Conservation (phyloP, 2,329 filamentous ascomycete species). For the Talaromyces rugulosus region DNA sequence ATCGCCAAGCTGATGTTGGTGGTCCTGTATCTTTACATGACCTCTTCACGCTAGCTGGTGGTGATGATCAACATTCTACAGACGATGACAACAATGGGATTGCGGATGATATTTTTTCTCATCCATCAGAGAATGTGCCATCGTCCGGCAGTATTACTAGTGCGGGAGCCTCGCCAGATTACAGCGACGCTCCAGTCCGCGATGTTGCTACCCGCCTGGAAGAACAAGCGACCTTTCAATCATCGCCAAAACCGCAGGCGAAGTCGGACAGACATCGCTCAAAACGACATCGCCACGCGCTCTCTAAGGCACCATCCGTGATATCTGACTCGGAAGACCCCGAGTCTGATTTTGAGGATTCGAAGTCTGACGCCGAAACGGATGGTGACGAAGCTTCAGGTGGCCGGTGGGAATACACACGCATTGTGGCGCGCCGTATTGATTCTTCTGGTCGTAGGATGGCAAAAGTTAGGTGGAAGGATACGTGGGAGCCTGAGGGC, state of each 20-base stretch:
- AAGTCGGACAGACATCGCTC: not conserved
- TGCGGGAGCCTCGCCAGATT: not conserved
- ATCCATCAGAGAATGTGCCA: not conserved
- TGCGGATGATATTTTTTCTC: not conserved
- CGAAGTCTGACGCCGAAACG: no score
- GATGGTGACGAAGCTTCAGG: no score
- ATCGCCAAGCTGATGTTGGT: not conserved
- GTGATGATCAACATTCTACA: not conserved
- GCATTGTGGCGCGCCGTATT: no score
- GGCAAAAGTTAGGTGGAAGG: not conserved
- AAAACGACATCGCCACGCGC: not conserved
- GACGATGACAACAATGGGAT: not conserved
- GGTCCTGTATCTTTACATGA: not conserved
- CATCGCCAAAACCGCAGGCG: not conserved
- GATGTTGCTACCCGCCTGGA: not conserved
- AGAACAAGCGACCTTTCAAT: not conserved
- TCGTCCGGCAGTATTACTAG: not conserved
- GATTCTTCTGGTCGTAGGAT: no score
- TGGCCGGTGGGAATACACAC: no score
- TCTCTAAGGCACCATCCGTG: not conserved
- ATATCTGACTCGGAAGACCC: no score
- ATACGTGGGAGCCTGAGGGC: conserved; percentile 1
- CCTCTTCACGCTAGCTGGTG: not conserved
- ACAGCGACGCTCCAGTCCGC: not conserved
- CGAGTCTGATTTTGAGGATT: no score